These are phyloP conservation scores for Insectozyma bohioensis DNA, from an alignment of 1,139 yeast genomes.

Conservation along the genomic window DNA sequence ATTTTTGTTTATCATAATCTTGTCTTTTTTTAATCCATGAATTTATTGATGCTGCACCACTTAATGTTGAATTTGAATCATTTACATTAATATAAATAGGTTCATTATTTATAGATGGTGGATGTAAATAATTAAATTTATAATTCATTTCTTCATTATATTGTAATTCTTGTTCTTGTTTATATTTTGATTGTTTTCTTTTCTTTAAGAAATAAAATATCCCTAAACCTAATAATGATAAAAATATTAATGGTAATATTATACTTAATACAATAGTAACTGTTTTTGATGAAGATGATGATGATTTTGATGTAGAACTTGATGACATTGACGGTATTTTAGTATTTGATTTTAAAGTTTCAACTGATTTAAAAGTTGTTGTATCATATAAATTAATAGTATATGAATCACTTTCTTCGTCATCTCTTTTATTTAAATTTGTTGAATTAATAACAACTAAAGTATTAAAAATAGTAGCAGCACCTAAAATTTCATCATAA, in stretches of 20 bases:
- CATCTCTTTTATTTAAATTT: conserved; percentile 14
- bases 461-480: conserved; percentile 45
- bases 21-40: conserved; percentile 56
- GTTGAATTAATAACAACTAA: conserved; percentile 34
- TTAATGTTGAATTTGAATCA: conserved; percentile 44
- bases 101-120: conserved; percentile 8
- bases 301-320: conserved; percentile 5
- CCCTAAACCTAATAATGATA: conserved; percentile 16
- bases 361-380: conserved; percentile 21
- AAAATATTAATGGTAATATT: conserved; percentile 21
- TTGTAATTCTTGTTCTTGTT: conserved; percentile 12
- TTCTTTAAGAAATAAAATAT: conserved; percentile 22
- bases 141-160: conserved; percentile 30
- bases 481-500: conserved; percentile 33
- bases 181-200: conserved; percentile 16
- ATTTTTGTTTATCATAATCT: conserved; percentile 37
- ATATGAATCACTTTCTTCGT: conserved; percentile 15
- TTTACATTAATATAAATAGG: conserved; percentile 12
- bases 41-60: conserved; percentile 36
- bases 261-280: conserved; percentile 39
- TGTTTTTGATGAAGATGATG: conserved; percentile 24
- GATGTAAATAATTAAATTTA: conserved; percentile 28
- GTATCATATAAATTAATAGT: conserved; percentile 27
- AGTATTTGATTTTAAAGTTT: conserved; percentile 17
- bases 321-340: conserved; percentile 5